These are phyloP conservation scores for Davidsoniella australis DNA, from an alignment of 2,329 filamentous ascomycete genomes.

Conservation along the genomic window DNA sequence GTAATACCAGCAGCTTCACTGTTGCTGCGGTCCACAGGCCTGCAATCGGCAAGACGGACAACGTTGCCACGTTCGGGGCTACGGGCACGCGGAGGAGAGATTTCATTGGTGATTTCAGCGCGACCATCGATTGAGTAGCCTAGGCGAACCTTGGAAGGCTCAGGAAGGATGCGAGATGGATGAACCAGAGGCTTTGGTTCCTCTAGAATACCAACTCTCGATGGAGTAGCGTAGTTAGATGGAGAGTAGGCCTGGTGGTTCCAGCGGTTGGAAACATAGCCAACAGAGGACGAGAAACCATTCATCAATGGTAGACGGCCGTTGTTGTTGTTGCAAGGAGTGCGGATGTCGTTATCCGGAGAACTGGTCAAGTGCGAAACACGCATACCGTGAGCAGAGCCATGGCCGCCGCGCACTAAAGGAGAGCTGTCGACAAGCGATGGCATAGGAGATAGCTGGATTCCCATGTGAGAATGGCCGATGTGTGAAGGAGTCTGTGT, in stretches of 20 bases:
- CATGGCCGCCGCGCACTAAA: slow-evolving; percentile 1
- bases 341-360: slow-evolving; percentile 11
- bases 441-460: slow-evolving; percentile 7
- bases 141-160: slow-evolving; percentile 39
- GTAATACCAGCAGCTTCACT: slow-evolving; percentile 46
- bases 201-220: slow-evolving; percentile 20
- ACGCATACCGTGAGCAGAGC: background rate
- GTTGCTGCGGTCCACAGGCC: slow-evolving; percentile 46
- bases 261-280: slow-evolving; percentile 40
- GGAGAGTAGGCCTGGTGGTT: slow-evolving; percentile 33
- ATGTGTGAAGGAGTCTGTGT: slow-evolving; percentile 18
- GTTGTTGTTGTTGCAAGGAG: slow-evolving; percentile 9
- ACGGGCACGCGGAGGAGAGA: slow-evolving; percentile 48
- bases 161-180: slow-evolving; percentile 1
- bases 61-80: slow-evolving; percentile 28
- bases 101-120: slow-evolving; percentile 62
- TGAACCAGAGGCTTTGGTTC: slow-evolving; percentile 16
- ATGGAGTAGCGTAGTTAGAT: slow-evolving; percentile 20
- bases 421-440: slow-evolving; percentile 11
- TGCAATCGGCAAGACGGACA: slow-evolving; percentile 19
- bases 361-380: slow-evolving; percentile 7
- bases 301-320: slow-evolving; percentile 3
- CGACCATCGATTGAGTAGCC: slow-evolving; percentile 79
- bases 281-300: slow-evolving; percentile 22
- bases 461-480: slow-evolving; percentile 15